These are phyloP conservation scores for Candida tunisiensis DNA, from an alignment of 1,139 yeast genomes.

Conservation along the genomic window DNA sequence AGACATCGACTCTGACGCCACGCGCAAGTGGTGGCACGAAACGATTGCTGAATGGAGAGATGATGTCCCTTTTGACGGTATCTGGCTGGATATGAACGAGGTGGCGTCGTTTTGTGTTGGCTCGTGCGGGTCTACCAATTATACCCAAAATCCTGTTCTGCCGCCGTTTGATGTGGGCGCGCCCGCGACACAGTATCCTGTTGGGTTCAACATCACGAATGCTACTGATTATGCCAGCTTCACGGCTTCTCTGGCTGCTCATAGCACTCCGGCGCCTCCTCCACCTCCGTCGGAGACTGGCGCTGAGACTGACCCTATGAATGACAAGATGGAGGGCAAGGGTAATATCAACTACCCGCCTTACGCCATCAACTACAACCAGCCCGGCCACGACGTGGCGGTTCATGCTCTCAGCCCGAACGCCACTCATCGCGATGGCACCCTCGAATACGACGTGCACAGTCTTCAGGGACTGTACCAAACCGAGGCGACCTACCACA, in stretches of 20 bases:
- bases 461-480: constrained; percentile 7
- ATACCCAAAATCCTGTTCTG: constrained; percentile 14
- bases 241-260: constrained; percentile 7
- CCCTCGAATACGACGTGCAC: constrained; percentile 16
- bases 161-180: constrained; percentile 12
- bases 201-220: constrained; percentile 12
- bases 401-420: constrained; percentile 18
- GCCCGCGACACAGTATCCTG: constrained; percentile 10
- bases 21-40: constrained; percentile 16
- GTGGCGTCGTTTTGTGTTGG: constrained; percentile 21
- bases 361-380: constrained; percentile 17
- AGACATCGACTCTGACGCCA: constrained; percentile 17
- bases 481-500: constrained; percentile 4
- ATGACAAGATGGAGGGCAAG: constrained; percentile 13
- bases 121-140: constrained; percentile 14
- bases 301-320: too few relatives aligned
- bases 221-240: constrained; percentile 12
- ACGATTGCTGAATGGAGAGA: constrained; percentile 13
- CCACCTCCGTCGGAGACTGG: constrained; percentile 9
- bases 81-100: constrained; percentile 25
- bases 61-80: constrained; percentile 17
- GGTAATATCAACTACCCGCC: constrained; percentile 23
- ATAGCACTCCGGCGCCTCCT: too few relatives aligned
- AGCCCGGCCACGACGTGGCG: constrained; percentile 17
- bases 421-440: constrained; percentile 20